These are phyloP conservation scores for Metarhizium album DNA, from an alignment of 2,329 filamentous ascomycete species.

Conservation along the genomic window DNA sequence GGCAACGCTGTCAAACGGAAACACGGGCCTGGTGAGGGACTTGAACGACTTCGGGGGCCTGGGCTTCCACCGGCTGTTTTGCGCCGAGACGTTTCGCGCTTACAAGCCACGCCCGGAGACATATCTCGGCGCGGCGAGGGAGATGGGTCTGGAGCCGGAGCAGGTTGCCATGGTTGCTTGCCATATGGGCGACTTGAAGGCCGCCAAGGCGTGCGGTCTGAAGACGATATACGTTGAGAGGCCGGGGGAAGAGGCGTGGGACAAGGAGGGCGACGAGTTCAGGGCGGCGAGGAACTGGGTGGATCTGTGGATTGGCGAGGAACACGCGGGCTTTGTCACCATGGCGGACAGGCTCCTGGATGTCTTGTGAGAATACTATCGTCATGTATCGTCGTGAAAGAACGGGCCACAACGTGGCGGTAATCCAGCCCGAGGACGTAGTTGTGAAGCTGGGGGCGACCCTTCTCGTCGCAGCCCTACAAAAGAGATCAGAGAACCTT, in stretches of 20 bases:
- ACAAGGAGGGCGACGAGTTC: slow-evolving; percentile 36
- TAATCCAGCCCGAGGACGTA: neutral
- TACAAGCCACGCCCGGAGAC: slow-evolving; percentile 64
- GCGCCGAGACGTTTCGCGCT: slow-evolving; percentile 57
- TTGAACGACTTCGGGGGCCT: slow-evolving; percentile 47
- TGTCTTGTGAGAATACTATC: neutral
- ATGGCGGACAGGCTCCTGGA: slow-evolving; percentile 18
- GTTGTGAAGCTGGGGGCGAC: no score
- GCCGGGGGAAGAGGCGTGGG: slow-evolving; percentile 52
- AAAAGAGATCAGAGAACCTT: no score
- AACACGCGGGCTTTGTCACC: slow-evolving; percentile 20
- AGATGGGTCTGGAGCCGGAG: slow-evolving; percentile 42
- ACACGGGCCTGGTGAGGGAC: slow-evolving; percentile 54
- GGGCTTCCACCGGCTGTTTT: slow-evolving; percentile 52
- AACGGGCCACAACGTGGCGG: neutral
- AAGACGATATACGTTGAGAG: slow-evolving; percentile 67
- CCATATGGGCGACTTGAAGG: slow-evolving; percentile 58
- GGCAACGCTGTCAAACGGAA: slow-evolving; percentile 66
- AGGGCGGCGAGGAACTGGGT: slow-evolving; percentile 36
- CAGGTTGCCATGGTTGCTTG: slow-evolving; percentile 71
- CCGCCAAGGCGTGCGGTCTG: slow-evolving; percentile 53
- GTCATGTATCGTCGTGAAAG: neutral
- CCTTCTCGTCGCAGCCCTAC: no score
- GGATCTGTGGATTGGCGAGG: slow-evolving; percentile 26
- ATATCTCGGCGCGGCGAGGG: slow-evolving; percentile 56